phyloP scores from a whole-genome alignment of 257 asterid genomes.

The Nicotiana tabacum region DNA sequence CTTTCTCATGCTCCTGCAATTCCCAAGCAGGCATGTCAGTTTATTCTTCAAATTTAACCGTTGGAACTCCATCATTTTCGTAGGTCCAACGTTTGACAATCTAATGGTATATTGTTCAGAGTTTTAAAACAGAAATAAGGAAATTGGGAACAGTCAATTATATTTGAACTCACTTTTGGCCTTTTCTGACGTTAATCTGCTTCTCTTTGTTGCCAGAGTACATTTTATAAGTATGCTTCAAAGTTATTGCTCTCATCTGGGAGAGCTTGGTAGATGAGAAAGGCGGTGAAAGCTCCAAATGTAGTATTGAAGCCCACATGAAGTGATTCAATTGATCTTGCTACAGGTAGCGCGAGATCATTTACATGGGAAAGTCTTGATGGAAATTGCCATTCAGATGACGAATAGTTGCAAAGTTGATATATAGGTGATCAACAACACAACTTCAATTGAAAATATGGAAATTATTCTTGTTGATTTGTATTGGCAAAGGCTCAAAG shows the following conservation, averaged over 20 bases:
- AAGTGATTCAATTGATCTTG: background rate
- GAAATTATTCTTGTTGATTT: background rate
- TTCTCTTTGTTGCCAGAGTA: too few species aligned
- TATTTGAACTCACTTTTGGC: background rate
- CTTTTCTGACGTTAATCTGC: too few species aligned
- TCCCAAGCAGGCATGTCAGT: conserved; percentile 39
- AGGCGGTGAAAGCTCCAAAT: too few species aligned
- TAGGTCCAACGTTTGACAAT: background rate
- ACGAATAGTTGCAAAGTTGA: background rate
- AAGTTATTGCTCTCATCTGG: too few species aligned
- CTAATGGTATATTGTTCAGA: background rate
- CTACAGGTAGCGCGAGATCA: too few species aligned
- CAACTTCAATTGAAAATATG: background rate
- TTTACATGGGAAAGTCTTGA: background rate
- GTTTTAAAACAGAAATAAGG: background rate
- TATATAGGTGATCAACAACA: background rate
- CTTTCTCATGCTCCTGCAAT: conserved; percentile 41
- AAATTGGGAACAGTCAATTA: background rate
- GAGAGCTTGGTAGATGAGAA: too few species aligned
- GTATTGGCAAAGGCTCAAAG: too few species aligned
- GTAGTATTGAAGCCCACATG: too few species aligned
- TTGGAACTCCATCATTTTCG: conserved; percentile 30
- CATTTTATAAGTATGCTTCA: too few species aligned
- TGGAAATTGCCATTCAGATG: background rate
- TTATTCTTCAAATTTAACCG: conserved; percentile 28